Conservation (phyloP, 106 monocot species). For the Acorus calamus region DNA sequence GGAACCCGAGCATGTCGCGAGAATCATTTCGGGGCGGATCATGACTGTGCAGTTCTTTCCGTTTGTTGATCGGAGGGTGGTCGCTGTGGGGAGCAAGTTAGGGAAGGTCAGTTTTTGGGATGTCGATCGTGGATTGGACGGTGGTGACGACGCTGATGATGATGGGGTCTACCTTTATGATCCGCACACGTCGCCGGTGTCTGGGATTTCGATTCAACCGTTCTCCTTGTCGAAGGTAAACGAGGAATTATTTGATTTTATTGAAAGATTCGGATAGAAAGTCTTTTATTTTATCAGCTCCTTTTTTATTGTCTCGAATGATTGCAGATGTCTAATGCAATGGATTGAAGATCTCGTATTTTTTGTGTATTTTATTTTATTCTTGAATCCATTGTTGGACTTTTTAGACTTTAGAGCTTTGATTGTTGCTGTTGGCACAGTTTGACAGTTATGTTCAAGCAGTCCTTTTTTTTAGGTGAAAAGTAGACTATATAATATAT, state of each 20-base stretch:
- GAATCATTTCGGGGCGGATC: constrained; percentile 36
- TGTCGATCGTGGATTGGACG: constrained; percentile 20
- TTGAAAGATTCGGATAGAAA: neutral
- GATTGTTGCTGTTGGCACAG: too few relatives aligned
- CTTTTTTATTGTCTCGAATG: too few relatives aligned
- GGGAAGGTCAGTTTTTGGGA: constrained; percentile 75
- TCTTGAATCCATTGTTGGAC: too few relatives aligned
- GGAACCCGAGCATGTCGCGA: constrained; percentile 27
- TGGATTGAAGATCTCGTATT: too few relatives aligned
- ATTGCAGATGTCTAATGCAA: too few relatives aligned
- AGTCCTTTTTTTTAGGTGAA: too few relatives aligned
- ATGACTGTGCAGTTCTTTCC: constrained; percentile 44
- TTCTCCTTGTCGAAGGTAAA: constrained; percentile 31
- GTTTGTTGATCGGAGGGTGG: constrained; percentile 26
- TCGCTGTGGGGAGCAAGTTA: constrained; percentile 37
- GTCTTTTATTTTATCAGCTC: too few relatives aligned
- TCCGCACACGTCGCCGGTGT: constrained; percentile 47
- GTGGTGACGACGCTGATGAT: constrained; percentile 26
- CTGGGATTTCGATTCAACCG: constrained; percentile 45
- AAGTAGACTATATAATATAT: too few relatives aligned
- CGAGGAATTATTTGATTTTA: neutral
- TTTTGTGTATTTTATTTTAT: too few relatives aligned
- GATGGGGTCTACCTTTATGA: constrained; percentile 10
- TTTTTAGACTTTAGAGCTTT: too few relatives aligned
- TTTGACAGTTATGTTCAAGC: too few relatives aligned